Evolutionary conservation across 2,329 filamentous ascomycete genomes (phyloP), one percentile per base, ranked within the genome.

Genomic region (Pseudogymnoascus sp.): DNA sequence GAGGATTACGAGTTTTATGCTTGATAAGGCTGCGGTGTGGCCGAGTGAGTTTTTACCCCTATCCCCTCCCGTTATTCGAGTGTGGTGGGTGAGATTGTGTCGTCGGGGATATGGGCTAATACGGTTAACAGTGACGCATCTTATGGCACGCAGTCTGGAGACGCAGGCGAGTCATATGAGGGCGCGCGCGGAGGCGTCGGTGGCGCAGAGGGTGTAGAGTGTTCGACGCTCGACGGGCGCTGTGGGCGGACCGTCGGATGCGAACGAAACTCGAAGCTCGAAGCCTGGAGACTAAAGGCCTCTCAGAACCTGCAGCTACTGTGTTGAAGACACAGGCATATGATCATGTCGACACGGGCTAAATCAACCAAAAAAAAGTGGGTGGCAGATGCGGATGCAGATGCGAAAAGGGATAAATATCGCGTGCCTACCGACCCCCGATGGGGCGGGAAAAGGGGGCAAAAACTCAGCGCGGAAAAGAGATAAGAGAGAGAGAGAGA

Each of bases 21-120:
- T 97, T 66, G 89, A 93, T 69, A 91, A 91, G 76, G 89, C 91
- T 66, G 89, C 90, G 67, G 91, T 96, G 28, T 99, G 95, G 93
- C 93, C 93, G 74, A 88, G 90, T 93, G 78, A 81, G 86, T 78
- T 40, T 60, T 25, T 12, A n/a, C n/a, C n/a, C n/a, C n/a, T n/a
- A n/a, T 25, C 11, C 21, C 5, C 18, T n/a, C n/a, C n/a, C n/a
- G n/a, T n/a, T n/a, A n/a, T n/a, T n/a, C n/a, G n/a, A n/a, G n/a
- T n/a, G n/a, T n/a, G n/a, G n/a, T n/a, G n/a, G n/a, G n/a, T n/a
- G n/a, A n/a, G n/a, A n/a, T n/a, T n/a, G n/a, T n/a, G n/a, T n/a
- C n/a, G n/a, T n/a, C n/a, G n/a, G 25, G 28, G 8, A 31, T 31
- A 62, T 28, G 59, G 65, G 25, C 2, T n/a, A 8, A 34, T 42